Conservation (phyloP, 2,329 filamentous ascomycete genomes). For the Fusarium lateritium region DNA sequence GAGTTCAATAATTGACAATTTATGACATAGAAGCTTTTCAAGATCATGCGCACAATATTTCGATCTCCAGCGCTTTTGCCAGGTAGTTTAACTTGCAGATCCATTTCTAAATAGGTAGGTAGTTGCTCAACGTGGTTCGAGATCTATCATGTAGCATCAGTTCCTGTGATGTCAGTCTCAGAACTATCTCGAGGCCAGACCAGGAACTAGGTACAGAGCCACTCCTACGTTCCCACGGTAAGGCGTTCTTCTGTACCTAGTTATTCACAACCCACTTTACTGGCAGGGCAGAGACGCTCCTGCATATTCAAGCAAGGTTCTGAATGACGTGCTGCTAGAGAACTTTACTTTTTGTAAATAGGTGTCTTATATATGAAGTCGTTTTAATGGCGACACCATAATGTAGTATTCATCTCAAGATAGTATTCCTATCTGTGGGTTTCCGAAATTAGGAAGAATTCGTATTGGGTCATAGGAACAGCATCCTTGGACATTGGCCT, state of each 20-base stretch:
- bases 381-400: not conserved
- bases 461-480: not conserved
- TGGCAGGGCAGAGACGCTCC: not conserved
- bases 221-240: not conserved
- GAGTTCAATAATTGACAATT: not conserved
- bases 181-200: not conserved
- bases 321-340: not conserved
- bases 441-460: slow-evolving; percentile 3
- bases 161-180: not conserved
- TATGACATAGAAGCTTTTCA: not conserved
- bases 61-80: not conserved
- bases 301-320: not conserved
- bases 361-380: not conserved
- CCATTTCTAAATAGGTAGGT: not conserved
- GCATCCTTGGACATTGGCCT: not conserved
- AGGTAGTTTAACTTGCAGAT: not conserved
- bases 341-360: not conserved
- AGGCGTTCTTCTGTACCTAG: not conserved
- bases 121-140: not conserved
- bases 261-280: not conserved
- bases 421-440: not conserved
- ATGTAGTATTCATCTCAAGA: not conserved
- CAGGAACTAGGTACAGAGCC: no score
- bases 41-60: not conserved
- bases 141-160: no score